A percentile compares a stretch with the other conserved stretches of the same genome.
Evolutionary conservation across 108 stramenopile species (phyloP).

Genomic region (Nannochloropsis salina): DNA sequence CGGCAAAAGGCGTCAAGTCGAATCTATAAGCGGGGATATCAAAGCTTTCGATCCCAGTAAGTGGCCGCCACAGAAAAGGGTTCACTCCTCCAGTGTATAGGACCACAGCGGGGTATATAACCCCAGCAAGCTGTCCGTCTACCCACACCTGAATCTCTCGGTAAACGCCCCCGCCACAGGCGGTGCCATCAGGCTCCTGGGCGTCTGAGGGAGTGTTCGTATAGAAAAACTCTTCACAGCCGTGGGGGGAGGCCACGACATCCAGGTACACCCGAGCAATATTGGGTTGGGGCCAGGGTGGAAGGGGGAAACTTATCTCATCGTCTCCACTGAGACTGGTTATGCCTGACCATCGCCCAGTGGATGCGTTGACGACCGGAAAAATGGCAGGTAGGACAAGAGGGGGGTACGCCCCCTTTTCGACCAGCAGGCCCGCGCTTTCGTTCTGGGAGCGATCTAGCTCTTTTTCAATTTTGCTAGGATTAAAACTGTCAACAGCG

Average conservation of each 20-base stretch:
- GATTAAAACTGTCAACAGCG: too few species aligned
- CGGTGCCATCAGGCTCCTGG: background rate
- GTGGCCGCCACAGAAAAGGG: conserved; percentile 16
- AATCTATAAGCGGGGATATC: background rate
- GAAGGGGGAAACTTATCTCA: background rate
- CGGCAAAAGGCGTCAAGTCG: background rate
- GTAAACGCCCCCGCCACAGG: background rate
- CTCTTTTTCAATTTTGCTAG: background rate
- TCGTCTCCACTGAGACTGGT: background rate
- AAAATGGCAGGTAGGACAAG: conserved; percentile 10
- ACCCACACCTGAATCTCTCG: background rate
- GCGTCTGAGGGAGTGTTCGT: conserved; percentile 1
- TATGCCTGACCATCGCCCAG: background rate
- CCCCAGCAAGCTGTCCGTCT: background rate
- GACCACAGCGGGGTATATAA: background rate
- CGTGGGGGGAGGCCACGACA: background rate
- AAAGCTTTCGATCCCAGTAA: conserved; percentile 1
- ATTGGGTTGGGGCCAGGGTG: conserved; percentile 5
- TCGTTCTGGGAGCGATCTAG: background rate
- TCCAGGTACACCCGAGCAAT: background rate
- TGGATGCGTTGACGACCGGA: background rate
- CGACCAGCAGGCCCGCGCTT: background rate
- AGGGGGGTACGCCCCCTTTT: background rate
- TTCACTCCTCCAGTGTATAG: background rate
- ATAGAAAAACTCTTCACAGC: conserved; percentile 18